Conservation (phyloP, 2,329 filamentous ascomycete species). For the Botrytis sinoallii region DNA sequence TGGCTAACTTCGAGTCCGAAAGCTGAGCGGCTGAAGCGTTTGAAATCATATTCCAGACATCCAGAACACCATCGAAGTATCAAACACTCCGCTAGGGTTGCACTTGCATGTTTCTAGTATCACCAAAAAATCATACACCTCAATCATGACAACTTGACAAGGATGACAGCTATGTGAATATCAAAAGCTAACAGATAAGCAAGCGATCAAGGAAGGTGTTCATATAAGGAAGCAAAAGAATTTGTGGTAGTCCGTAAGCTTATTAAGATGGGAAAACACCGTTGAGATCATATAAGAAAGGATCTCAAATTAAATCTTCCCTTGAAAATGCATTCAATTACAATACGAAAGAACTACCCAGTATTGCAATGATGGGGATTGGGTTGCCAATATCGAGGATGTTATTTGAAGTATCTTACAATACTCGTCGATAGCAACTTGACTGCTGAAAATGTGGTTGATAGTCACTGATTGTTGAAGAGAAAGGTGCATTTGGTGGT, state of each 20-base stretch:
- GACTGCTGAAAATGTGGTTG: background rate
- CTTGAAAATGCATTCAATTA: background rate
- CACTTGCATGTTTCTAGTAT: background rate
- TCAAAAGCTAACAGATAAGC: background rate
- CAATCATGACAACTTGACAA: background rate
- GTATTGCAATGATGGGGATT: background rate
- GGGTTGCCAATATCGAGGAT: background rate
- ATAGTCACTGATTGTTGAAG: background rate
- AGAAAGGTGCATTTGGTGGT: background rate
- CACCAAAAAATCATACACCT: background rate
- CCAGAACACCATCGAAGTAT: background rate
- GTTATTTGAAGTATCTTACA: background rate
- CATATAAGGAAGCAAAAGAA: background rate
- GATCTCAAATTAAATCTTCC: background rate
- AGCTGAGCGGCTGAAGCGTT: background rate
- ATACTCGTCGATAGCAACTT: background rate
- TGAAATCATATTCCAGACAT: background rate
- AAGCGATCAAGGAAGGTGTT: background rate
- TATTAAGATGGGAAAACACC: background rate
- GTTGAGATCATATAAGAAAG: background rate
- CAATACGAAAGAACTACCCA: background rate
- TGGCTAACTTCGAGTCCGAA: background rate
- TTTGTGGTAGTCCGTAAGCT: background rate
- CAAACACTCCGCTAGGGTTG: background rate
- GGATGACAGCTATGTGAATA: background rate